phyloP scores from a whole-genome alignment of 2,329 filamentous ascomycete species.

The Graphilbum sp. region DNA sequence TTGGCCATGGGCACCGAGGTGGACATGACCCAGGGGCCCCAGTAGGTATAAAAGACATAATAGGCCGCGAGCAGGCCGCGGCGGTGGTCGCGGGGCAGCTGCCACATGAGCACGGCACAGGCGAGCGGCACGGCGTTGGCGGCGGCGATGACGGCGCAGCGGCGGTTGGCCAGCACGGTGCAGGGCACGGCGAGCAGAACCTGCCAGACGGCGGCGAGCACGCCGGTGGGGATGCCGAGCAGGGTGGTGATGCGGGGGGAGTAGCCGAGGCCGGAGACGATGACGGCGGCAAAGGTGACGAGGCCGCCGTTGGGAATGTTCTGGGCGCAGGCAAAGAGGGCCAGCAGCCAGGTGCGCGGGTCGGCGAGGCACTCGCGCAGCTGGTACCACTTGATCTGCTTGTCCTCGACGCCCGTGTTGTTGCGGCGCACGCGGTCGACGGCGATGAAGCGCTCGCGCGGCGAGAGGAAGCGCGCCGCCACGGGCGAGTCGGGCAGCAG shows the following conservation, averaged over 20 bases:
- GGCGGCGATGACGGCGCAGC: no score
- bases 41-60: background rate
- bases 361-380: slow-evolving; percentile 38
- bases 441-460: slow-evolving; percentile 34
- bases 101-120: background rate
- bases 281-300: slow-evolving; percentile 41
- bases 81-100: background rate
- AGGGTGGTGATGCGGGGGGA: slow-evolving; percentile 19
- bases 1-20: slow-evolving; percentile 27
- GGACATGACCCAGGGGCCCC: background rate
- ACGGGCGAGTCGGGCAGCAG: slow-evolving; percentile 41
- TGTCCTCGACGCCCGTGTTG: slow-evolving; percentile 42
- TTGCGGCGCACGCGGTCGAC: slow-evolving; percentile 37
- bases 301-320: slow-evolving; percentile 42
- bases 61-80: background rate
- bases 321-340: slow-evolving; percentile 31
- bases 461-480: slow-evolving; percentile 32
- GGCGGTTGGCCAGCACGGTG: no score
- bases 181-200: no score
- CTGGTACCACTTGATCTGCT: slow-evolving; percentile 30
- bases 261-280: slow-evolving; percentile 41
- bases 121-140: background rate
- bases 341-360: slow-evolving; percentile 42
- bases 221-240: slow-evolving; percentile 21
- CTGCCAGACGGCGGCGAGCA: background rate